These are phyloP conservation scores for Tetrapisispora taiwanensis DNA, from an alignment of 805 yeast genomes.

Conservation along the genomic window DNA sequence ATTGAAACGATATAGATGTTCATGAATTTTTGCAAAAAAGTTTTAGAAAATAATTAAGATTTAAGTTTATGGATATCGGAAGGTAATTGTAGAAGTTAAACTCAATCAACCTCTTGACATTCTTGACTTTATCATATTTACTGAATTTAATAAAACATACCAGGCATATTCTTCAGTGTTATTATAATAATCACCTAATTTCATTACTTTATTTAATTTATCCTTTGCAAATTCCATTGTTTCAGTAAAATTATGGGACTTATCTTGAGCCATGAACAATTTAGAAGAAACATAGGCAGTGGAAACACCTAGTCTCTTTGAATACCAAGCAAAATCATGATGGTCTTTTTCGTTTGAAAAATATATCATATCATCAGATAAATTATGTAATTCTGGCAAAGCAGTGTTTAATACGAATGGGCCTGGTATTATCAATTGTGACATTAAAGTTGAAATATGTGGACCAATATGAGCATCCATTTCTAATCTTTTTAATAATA, in stretches of 20 bases:
- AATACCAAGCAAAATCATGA: slow-evolving; percentile 79
- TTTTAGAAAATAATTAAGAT: no score
- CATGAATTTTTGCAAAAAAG: background rate
- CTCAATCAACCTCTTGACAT: slow-evolving; percentile 37
- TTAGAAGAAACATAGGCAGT: slow-evolving; percentile 68
- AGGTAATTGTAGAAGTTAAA: no score
- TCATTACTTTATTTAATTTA: slow-evolving; percentile 44
- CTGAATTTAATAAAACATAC: slow-evolving; percentile 53
- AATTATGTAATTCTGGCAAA: slow-evolving; percentile 55
- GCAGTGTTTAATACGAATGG: slow-evolving; percentile 43
- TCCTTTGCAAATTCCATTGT: slow-evolving; percentile 58
- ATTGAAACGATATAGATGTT: background rate
- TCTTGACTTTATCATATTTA: slow-evolving; percentile 63
- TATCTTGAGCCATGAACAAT: slow-evolving; percentile 70
- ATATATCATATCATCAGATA: slow-evolving; percentile 76
- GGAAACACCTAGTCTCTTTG: slow-evolving; percentile 66
- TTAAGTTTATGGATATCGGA: no score
- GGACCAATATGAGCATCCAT: slow-evolving; percentile 33
- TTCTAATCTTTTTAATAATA: slow-evolving; percentile 39
- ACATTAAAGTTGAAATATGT: slow-evolving; percentile 34
- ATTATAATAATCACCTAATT: slow-evolving; percentile 50
- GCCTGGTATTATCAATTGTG: slow-evolving; percentile 52
- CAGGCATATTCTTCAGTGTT: slow-evolving; percentile 66
- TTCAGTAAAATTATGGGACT: slow-evolving; percentile 40
- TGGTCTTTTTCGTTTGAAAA: slow-evolving; percentile 69